Base-by-base conservation (phyloP, 495 filamentous ascomycete species). In the Extremus antarcticus region DNA sequence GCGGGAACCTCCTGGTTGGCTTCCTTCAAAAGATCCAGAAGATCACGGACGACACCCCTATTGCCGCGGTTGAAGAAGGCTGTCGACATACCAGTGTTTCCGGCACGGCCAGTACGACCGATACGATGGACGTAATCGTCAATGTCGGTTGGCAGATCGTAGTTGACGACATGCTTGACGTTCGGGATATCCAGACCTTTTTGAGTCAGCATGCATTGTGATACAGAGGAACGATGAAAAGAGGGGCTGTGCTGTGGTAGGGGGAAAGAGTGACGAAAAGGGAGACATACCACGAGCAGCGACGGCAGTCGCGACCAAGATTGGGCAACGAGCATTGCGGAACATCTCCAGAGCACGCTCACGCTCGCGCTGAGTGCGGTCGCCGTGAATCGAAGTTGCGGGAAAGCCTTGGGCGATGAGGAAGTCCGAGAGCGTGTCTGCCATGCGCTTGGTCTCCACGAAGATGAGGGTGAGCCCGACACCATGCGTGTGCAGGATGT, bases 21-120 rank as follows among this genome's bases (percentile, higher is more conserved):
- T 67, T 98, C 92, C 76, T 97, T 96, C 53, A 98, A 78, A 25
- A 98, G 82, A 35, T 98, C 94, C 61, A 98, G 80, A 50, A 98
- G 79, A 67, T 97, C 94, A 49, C 89, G 84, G 48, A 95, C 92
- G 60, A 98, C 87, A 71, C 90, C 92, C 60, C 92, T 87, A 80
- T 98, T 98, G 63, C 90, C 90, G 66, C 92, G 92, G 81, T 98
- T 98, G 82, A 96, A 97, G 80, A 98, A 98, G 47, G 94, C 91
- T 54, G 92, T 98, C 9, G 92, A 87, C 56, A 95, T 87, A 83
- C 92, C 92, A 59, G 91, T 96, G 76, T 98, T 98, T 68, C 92
- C 92, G 55, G 94, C 94, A 86, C 92, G 92, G 65, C 94, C 92
- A 55, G 92, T 98, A 90, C 92, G 94, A 83, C 92, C 92, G 68